Base-by-base conservation (phyloP, 257 asterid genomes). In the Solanum chiquidenum region DNA sequence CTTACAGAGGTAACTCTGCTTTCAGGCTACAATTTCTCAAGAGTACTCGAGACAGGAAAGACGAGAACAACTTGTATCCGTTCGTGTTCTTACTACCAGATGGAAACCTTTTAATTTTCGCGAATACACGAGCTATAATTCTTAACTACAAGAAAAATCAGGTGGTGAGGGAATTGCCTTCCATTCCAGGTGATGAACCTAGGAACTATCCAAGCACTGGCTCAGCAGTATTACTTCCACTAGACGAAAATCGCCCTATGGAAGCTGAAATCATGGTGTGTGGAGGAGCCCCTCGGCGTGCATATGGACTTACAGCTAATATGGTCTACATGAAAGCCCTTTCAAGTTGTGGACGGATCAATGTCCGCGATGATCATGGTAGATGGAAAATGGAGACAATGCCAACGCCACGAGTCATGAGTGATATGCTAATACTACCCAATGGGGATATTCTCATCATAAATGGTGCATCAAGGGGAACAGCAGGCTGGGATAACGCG, bases 191-290 rank as follows among this genome's bases (percentile, higher is more conserved):
- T 5, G 90, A 89, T 7, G 89, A 91, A 18, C 93, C 97, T 1
- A 88, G 98, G 46, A 94, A 92, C 88, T 95, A 95, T 86, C 98
- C 98, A 16, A 94, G 95, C 90, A 86, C 97, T 8, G 96, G 96
- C 10, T 94, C 95, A 23, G 93, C 97, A 4, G 93, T 94, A 1
- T 64, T 94, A 71, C 95, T 95, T 80, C 97, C 98, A 0, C 49
- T 95, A 10, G 89, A 93, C 14, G 95, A 93, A 62, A 93, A 92
- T 58, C 3, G 7, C 27, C n/a, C 25, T 3, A 44, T 64, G 1
- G 77, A 88, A 34, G 90, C 90, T 0, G 94, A 95, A 88, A 89
- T 95, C 86, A 88, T 95, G 93, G 87, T 95, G 2, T 95, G 98
- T 55, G 98, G 98, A 3, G 98, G 98, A 9, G 92, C 98, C 0